A percentile compares a stretch with the other conserved stretches of the same genome.
phyloP scores from a whole-genome alignment of 1,284 basidiomycete species.

The Moesziomyces sp. region DNA sequence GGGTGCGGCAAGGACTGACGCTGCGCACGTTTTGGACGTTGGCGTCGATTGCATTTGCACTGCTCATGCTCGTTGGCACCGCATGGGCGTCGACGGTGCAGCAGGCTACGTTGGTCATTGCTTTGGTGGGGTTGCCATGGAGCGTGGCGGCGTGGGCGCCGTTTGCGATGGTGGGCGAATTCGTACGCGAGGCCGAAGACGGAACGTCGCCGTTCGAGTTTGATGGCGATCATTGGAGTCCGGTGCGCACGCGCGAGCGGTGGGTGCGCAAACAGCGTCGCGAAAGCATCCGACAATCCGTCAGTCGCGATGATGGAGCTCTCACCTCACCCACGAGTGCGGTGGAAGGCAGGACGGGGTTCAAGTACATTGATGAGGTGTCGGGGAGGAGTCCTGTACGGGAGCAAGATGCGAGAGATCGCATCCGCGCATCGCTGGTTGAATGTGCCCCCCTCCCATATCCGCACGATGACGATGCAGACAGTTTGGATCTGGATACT shows the following conservation, averaged over 20 bases:
- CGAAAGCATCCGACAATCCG: conserved; percentile 7
- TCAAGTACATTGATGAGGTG: conserved; percentile 23
- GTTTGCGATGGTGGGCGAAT: conserved; percentile 64
- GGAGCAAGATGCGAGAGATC: conserved; percentile 20
- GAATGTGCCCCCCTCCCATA: conserved; percentile 39
- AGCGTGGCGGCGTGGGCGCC: conserved; percentile 65
- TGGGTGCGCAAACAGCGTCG: conserved; percentile 12
- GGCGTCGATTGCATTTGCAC: conserved; percentile 40
- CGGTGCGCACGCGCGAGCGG: conserved; percentile 13
- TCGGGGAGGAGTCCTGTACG: not conserved
- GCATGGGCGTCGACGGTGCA: conserved; percentile 38
- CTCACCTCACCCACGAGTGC: conserved; percentile 2
- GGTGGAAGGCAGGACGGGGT: not conserved
- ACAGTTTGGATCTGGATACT: not conserved
- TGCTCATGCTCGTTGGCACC: conserved; percentile 48
- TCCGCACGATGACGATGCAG: conserved; percentile 4
- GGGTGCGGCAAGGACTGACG: conserved; percentile 26
- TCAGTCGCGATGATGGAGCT: not conserved
- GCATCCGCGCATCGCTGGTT: conserved; percentile 39
- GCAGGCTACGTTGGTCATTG: conserved; percentile 55
- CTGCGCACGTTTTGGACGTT: conserved; percentile 62
- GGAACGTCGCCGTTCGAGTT: conserved; percentile 44
- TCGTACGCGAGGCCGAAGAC: conserved; percentile 60
- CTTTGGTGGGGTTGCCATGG: conserved; percentile 63
- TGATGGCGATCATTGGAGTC: conserved; percentile 49